A percentile compares a stretch with the other conserved stretches of the same genome.
Conservation (phyloP, 1,284 basidiomycete species). For the Melampsora larici-populina region DNA sequence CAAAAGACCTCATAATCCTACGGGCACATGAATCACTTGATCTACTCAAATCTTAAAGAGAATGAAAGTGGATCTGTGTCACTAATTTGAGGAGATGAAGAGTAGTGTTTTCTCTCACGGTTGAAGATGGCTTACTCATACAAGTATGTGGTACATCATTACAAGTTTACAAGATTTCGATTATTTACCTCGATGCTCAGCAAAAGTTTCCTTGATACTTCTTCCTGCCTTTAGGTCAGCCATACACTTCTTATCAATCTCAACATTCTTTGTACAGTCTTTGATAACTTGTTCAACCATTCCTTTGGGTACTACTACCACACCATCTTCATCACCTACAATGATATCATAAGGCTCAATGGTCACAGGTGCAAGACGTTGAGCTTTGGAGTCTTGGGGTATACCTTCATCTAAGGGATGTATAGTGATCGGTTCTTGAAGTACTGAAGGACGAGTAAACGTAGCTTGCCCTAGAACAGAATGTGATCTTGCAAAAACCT, state of each 20-base stretch:
- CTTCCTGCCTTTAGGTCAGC: constrained; percentile 71
- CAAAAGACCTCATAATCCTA: too few species aligned
- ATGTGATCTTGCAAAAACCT: constrained; percentile 70
- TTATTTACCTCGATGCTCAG: constrained; percentile 68
- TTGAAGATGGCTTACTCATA: too few species aligned
- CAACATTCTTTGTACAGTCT: constrained; percentile 63
- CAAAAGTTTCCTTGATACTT: constrained; percentile 73
- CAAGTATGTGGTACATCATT: too few species aligned
- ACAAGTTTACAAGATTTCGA: constrained; percentile 48
- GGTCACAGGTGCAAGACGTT: constrained; percentile 58
- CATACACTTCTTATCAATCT: constrained; percentile 71
- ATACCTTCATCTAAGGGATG: constrained; percentile 53
- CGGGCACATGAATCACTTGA: too few species aligned
- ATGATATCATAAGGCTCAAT: constrained; percentile 78
- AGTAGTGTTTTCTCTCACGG: too few species aligned
- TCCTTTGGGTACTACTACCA: constrained; percentile 71
- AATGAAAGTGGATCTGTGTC: too few species aligned
- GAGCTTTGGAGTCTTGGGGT: constrained; percentile 36
- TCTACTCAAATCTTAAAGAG: too few species aligned
- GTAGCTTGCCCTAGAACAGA: constrained; percentile 84
- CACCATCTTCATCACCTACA: constrained; percentile 82
- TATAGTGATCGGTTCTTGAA: constrained; percentile 72
- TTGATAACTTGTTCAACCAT: constrained; percentile 64
- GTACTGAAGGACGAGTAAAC: constrained; percentile 75
- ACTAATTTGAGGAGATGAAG: too few species aligned